Percentiles rank a stretch among this genome's conserved stretches.
Conservation (phyloP, 768 basidiomycete genomes). For the Pleurotus ostreatus region DNA sequence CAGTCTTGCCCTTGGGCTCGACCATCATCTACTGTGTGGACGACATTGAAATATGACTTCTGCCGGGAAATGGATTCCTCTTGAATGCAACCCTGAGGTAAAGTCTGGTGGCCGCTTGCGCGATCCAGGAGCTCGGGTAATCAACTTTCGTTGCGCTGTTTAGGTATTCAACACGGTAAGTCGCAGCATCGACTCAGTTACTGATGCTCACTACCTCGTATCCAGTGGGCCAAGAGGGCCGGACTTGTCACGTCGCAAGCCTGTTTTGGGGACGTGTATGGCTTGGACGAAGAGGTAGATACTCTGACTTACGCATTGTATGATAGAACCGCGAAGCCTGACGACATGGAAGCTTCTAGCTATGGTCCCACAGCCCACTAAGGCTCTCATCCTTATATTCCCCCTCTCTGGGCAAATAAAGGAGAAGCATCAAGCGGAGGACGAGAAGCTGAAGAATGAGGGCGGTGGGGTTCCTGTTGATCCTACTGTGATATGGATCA, state of each 20-base stretch:
- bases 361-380: conserved; percentile 69
- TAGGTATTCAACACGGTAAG: conserved; percentile 48
- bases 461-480: conserved; percentile 49
- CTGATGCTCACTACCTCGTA: not conserved
- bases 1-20: too few relatives aligned
- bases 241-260: conserved; percentile 49
- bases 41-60: too few relatives aligned
- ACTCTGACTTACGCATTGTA: too few relatives aligned
- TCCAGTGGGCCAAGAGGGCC: conserved; percentile 69
- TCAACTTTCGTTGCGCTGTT: too few relatives aligned
- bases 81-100: conserved; percentile 68
- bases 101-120: too few relatives aligned
- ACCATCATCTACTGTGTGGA: too few relatives aligned
- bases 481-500: conserved; percentile 77
- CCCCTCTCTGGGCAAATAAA: conserved; percentile 57
- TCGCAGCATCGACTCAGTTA: not conserved
- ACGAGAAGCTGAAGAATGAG: conserved; percentile 44
- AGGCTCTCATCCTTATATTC: conserved; percentile 85
- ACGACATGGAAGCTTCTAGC: conserved; percentile 72
- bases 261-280: conserved; percentile 69
- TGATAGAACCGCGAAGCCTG: too few relatives aligned
- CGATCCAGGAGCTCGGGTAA: too few relatives aligned
- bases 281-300: conserved; percentile 65
- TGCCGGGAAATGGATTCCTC: conserved; percentile 57
- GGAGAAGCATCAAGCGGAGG: conserved; percentile 53